Percentiles rank a stretch among this genome's conserved stretches.
phyloP scores from a whole-genome alignment of 495 filamentous ascomycete genomes.

The Xylaria grammica region DNA sequence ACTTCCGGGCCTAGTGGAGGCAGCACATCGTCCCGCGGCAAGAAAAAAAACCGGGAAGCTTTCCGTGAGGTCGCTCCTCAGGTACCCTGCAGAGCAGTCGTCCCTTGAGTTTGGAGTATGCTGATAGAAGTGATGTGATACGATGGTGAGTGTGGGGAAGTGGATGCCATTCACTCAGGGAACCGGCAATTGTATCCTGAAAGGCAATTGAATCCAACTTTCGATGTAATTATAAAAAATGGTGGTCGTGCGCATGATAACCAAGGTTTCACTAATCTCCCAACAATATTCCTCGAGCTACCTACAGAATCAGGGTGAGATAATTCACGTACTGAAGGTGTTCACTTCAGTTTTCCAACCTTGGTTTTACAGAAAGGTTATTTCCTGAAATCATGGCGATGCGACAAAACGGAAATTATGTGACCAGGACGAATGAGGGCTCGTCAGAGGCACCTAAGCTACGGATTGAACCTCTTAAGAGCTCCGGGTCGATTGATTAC shows the following conservation, averaged over 20 bases:
- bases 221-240: not conserved
- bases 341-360: not conserved
- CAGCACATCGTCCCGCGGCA: not conserved
- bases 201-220: too few species aligned
- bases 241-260: not conserved
- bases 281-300: not conserved
- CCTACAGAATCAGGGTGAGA: not conserved
- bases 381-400: not conserved
- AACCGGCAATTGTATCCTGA: constrained; percentile 14
- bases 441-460: constrained; percentile 24
- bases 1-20: too few species aligned
- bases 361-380: not conserved
- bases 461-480: constrained; percentile 35
- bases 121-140: not conserved
- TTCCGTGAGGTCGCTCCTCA: not conserved
- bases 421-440: constrained; percentile 22
- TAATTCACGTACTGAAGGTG: not conserved
- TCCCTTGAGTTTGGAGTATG: constrained; percentile 7
- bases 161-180: not conserved
- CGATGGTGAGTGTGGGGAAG: constrained; percentile 15
- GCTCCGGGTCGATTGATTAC: constrained; percentile 59
- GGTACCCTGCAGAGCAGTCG: not conserved
- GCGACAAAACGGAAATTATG: not conserved
- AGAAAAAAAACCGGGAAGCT: not conserved
- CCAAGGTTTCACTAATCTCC: not conserved